Percentiles rank a stretch among this genome's conserved stretches.
Conservation (phyloP, 805 yeast species). For the Yarrowia sp. region DNA sequence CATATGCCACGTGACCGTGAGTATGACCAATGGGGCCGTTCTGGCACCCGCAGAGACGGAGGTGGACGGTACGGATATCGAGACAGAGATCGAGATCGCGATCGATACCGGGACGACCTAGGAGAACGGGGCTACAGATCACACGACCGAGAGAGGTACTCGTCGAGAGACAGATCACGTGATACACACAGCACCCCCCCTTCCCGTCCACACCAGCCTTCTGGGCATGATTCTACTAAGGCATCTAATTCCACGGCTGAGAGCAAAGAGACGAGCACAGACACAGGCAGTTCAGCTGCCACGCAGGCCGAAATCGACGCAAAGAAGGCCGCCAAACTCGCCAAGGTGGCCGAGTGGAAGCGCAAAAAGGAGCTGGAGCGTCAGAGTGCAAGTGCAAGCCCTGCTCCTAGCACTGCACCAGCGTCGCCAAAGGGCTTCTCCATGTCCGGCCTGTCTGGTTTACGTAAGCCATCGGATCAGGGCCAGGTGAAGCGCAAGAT, state of each 20-base stretch:
- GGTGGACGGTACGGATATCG: slow-evolving; percentile 19
- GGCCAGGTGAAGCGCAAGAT: neutral
- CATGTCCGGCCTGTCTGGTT: neutral
- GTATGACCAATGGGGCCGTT: slow-evolving; percentile 21
- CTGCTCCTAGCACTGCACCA: neutral
- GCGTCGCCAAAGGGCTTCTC: slow-evolving; percentile 6
- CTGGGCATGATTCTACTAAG: slow-evolving; percentile 16
- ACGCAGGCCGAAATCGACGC: slow-evolving; percentile 35
- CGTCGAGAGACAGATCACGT: neutral
- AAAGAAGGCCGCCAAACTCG: slow-evolving; percentile 47
- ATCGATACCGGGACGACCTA: neutral
- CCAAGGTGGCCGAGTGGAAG: slow-evolving; percentile 60
- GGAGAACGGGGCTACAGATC: neutral
- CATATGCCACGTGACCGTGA: slow-evolving; percentile 23
- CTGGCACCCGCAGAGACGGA: slow-evolving; percentile 5
- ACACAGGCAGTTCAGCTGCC: no score
- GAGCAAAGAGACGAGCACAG: no score
- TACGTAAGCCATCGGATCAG: neutral
- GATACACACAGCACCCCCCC: neutral
- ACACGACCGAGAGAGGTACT: neutral
- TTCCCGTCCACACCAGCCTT: neutral
- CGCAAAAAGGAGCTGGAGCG: slow-evolving; percentile 47
- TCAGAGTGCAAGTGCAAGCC: slow-evolving; percentile 32
- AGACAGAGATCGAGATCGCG: neutral
- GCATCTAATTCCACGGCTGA: neutral